Conservation (phyloP, 2,329 filamentous ascomycete genomes). For the Fusarium mangiferae region DNA sequence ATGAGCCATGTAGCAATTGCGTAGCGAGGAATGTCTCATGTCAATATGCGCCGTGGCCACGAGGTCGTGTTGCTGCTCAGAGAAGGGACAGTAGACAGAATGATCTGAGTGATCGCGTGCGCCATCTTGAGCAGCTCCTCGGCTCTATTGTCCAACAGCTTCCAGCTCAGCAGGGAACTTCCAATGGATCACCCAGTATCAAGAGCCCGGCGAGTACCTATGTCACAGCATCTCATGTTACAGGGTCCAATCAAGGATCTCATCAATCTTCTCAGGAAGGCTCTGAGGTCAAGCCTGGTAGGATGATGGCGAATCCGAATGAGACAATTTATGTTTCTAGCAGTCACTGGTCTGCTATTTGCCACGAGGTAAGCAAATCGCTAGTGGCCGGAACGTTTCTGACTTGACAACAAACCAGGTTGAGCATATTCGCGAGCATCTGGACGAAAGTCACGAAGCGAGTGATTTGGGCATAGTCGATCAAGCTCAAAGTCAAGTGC, state of each 20-base stretch:
- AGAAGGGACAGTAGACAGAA: background rate
- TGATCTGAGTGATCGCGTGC: conserved; percentile 28
- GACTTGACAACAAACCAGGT: background rate
- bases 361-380: background rate
- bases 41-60: conserved; percentile 17
- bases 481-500: conserved; percentile 8
- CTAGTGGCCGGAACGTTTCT: background rate
- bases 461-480: background rate
- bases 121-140: conserved; percentile 29
- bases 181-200: background rate
- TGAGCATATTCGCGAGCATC: conserved; percentile 17
- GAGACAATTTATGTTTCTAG: conserved; percentile 38
- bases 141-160: conserved; percentile 31
- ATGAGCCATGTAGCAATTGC: conserved; percentile 36
- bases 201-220: background rate
- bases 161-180: background rate
- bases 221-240: background rate
- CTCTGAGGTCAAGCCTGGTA: conserved; percentile 19
- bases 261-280: background rate
- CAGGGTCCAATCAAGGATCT: background rate
- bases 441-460: conserved; percentile 10
- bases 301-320: conserved; percentile 21
- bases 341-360: conserved; percentile 34
- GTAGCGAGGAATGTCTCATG: conserved; percentile 30
- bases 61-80: conserved; percentile 16